phyloP scores from a whole-genome alignment of 768 basidiomycete species.

The Hirschioporus abietinus region DNA sequence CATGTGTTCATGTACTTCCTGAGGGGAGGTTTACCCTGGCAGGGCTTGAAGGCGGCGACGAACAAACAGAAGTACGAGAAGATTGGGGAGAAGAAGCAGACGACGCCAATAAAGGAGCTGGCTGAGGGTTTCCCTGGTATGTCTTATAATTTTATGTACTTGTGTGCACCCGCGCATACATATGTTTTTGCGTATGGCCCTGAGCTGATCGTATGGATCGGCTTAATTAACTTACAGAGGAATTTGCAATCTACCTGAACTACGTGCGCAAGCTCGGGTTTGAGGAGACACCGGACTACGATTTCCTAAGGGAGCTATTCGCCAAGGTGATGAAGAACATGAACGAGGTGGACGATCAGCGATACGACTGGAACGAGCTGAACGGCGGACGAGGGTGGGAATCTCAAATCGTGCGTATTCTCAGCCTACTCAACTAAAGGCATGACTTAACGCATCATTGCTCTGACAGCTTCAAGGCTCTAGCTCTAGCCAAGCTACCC shows the following conservation, averaged over 20 bases:
- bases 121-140: conserved; percentile 92
- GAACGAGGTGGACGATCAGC: conserved; percentile 85
- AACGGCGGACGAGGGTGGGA: conserved; percentile 97
- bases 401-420: conserved; percentile 55
- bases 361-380: conserved; percentile 94
- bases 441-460: background rate
- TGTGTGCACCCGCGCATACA: background rate
- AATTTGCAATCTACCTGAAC: conserved; percentile 97
- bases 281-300: conserved; percentile 98
- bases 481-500: conserved; percentile 50
- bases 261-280: conserved; percentile 99
- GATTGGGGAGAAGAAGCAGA: conserved; percentile 99
- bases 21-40: conserved; percentile 96
- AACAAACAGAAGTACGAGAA: conserved; percentile 99
- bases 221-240: conserved; percentile 50
- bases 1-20: conserved; percentile 99
- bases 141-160: conserved; percentile 18
- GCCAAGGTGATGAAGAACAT: conserved; percentile 89
- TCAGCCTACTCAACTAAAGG: background rate
- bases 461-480: conserved; percentile 38
- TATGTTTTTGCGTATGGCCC: conserved; percentile 9
- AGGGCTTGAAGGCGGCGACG: conserved; percentile 97
- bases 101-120: conserved; percentile 94
- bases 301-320: conserved; percentile 94
- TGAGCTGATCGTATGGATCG: background rate